Base-by-base conservation (phyloP, 2,329 filamentous ascomycete genomes). In the Microdochium trichocladiopsis region DNA sequence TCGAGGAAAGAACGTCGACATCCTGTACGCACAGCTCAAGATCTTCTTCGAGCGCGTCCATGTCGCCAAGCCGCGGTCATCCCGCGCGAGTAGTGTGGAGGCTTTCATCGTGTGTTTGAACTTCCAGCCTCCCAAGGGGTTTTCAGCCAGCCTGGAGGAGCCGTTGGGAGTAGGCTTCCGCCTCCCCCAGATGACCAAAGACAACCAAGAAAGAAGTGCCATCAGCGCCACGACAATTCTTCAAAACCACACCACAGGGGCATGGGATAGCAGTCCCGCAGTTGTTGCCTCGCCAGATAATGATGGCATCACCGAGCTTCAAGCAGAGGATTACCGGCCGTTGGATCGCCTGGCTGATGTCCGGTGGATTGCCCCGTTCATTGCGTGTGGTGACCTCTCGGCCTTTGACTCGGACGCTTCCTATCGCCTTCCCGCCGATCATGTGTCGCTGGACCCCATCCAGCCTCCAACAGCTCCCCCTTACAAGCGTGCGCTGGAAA, bases 391-490 rank as follows among this genome's bases (percentile, higher is more conserved):
- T 47, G 94, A 99, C 70, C 77, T 99, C 51, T 95, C 91, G 23
- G 86, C 90, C 11, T 99, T 92, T 72, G 94, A 99, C 72, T 91
- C 93, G 1, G 94, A 99, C 75, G 93, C 94, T 3, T 94, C 92
- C 4, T 96, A 97, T 69, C 82, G 88, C 59, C 76, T 99, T 18
- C 92, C 94, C 1, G 87, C 92, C 55, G 88, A 91, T 58, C 83
- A 95, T 64, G 81, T 95, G 50, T 92, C 87, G 59, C 78, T 97
- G 49, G 91, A 96, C 66, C 94, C 94, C 0, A 82, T 99, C 28
- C 94, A 97, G 67, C 93, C 93, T 25, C 94, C 94, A 0, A 99
- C 94, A 33, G 94, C 94, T 10, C 94, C 94, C 12, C 94, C 94
- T 0, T 99, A 99, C 66, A 95, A 92, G 68, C 83, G 87, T 52